A percentile compares a stretch with the other conserved stretches of the same genome.
Evolutionary conservation across 2,329 filamentous ascomycete species (phyloP).

Genomic region (Dothistroma pini): DNA sequence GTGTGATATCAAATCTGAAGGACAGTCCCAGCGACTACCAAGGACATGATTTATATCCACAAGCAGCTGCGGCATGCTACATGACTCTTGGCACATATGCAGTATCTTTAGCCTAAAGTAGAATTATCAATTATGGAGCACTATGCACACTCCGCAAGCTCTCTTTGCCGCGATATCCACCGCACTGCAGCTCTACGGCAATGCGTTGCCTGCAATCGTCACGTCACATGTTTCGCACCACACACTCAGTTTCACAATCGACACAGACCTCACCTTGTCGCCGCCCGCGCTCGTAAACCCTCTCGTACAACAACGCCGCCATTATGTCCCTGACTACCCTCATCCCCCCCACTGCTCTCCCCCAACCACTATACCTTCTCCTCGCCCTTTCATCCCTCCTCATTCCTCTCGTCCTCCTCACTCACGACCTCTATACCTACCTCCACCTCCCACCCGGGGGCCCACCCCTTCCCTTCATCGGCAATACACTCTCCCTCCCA

Average conservation of each 20-base stretch:
- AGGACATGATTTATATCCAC: neutral
- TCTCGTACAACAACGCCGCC: constrained; percentile 8
- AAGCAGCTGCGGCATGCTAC: neutral
- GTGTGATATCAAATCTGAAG: neutral
- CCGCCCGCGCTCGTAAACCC: neutral
- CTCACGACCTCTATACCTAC: constrained; percentile 35
- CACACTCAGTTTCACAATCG: neutral
- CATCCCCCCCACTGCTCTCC: constrained; percentile 12
- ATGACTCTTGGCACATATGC: neutral
- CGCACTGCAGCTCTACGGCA: neutral
- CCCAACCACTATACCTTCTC: constrained; percentile 27
- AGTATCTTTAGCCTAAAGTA: constrained; percentile 2
- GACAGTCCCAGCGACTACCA: neutral
- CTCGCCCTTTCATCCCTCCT: constrained; percentile 15
- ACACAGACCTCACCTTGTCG: neutral
- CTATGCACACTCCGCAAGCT: neutral
- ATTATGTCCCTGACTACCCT: neutral
- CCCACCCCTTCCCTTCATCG: constrained; percentile 45
- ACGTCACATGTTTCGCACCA: neutral
- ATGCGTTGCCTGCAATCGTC: constrained; percentile 4
- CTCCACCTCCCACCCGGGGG: constrained; percentile 47
- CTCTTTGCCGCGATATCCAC: neutral
- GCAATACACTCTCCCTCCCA: constrained; percentile 38
- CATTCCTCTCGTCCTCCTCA: constrained; percentile 24
- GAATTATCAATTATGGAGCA: neutral